Base-by-base conservation (phyloP, 345 rosid species). In the Erodium maritimum region DNA sequence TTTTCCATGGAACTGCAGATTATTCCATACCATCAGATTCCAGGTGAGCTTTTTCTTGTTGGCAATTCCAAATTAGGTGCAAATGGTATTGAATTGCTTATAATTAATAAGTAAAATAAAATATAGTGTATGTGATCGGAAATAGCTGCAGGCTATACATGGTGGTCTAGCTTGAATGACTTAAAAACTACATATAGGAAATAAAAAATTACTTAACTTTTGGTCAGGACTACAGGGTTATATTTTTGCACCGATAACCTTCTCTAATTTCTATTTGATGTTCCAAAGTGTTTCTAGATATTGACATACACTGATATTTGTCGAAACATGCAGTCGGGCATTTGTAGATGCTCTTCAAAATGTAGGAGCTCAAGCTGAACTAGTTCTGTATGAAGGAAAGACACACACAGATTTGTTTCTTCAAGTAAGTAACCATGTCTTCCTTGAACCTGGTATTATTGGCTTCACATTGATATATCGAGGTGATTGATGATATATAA, bases 341-440 rank as follows among this genome's bases (percentile, higher is more conserved):
- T 83, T 89, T 64, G 77, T 50, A 13, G 80, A 80, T n/a, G 72
- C 91, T 69, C 91, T 93, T 54, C 77, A 56, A 70, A 77, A 45
- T 23, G 80, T 56, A 20, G 94, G 91, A 50, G 94, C 75, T 52
- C 69, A 78, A 54, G 83, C 83, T 7, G 85, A 84, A 34, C 33
- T 85, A 22, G 70, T 85, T 51, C 56, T 89, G 58, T 87, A 84
- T 50, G 58, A 82, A 21, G 96, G 95, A 64, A 93, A 93, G 69
- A 76, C 91, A 57, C 99, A 89, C 65, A 93, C 99, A 1, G 99
- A 93, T 69, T 70, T 93, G 64, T 93, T 93, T 71, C 84, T 93
- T 63, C 99, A 91, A 82, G 98, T 86, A 67, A 73, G 73, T 73
- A 42, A 42, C 55, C 16, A 5, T 65, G 34, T 14, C 5, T 37